Conservation (phyloP, 2,329 filamentous ascomycete species). For the Pestalotiopsis sp. region DNA sequence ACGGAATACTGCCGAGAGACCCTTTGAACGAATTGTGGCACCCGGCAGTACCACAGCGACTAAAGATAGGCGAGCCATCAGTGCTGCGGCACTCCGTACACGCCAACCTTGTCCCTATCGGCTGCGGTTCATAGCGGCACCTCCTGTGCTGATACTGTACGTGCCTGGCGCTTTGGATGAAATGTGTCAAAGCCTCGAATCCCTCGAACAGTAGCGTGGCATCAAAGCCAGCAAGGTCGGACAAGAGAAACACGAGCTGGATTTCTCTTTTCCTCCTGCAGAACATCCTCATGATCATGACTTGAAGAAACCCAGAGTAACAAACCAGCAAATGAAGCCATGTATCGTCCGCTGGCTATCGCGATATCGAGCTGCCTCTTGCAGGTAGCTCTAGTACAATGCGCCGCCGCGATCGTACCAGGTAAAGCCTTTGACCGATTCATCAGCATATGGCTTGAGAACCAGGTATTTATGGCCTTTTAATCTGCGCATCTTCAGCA, state of each 20-base stretch:
- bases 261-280: neutral
- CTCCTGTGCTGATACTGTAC: neutral
- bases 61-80: neutral
- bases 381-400: constrained; percentile 17
- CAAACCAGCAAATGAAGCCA: neutral
- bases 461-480: constrained; percentile 36
- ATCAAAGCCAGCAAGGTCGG: neutral
- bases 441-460: constrained; percentile 48
- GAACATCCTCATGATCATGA: constrained; percentile 16
- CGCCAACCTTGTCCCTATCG: neutral
- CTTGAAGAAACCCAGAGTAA: neutral
- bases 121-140: neutral
- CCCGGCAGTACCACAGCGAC: neutral
- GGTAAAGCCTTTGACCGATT: constrained; percentile 44
- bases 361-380: constrained; percentile 16
- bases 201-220: constrained; percentile 6
- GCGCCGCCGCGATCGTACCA: constrained; percentile 27
- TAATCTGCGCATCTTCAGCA: neutral
- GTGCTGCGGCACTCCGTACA: neutral
- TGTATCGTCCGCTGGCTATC: neutral
- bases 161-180: neutral
- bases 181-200: neutral
- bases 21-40: neutral
- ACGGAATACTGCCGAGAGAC: neutral
- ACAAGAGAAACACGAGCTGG: constrained; percentile 1